Percentiles rank a stretch among this genome's conserved stretches.
Conservation (phyloP, 1,139 yeast species). For the Dujonia santamariae region DNA sequence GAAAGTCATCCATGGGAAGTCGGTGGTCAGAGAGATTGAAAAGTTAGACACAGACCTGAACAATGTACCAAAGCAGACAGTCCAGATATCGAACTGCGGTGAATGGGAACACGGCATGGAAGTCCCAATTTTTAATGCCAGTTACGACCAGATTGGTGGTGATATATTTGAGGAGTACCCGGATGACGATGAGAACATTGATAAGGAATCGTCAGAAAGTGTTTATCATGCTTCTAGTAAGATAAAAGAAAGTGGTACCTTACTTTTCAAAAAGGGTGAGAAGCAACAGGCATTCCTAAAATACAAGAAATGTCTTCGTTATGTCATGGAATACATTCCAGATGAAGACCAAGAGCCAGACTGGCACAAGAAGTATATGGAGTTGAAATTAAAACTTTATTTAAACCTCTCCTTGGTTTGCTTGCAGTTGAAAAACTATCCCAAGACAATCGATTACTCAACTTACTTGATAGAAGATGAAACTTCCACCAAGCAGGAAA, state of each 20-base stretch:
- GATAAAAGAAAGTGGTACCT: constrained; percentile 66
- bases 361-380: constrained; percentile 46
- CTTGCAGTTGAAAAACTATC: constrained; percentile 45
- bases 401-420: constrained; percentile 56
- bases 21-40: constrained; percentile 67
- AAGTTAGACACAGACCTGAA: constrained; percentile 34
- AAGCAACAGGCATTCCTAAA: constrained; percentile 53
- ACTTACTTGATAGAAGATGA: constrained; percentile 49
- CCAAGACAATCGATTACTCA: constrained; percentile 49
- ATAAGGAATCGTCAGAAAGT: constrained; percentile 53
- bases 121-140: constrained; percentile 59
- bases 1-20: constrained; percentile 57
- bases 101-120: constrained; percentile 52
- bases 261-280: constrained; percentile 52
- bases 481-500: constrained; percentile 31
- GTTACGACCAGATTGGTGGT: constrained; percentile 59
- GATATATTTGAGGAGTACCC: constrained; percentile 76
- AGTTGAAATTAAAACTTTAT: constrained; percentile 58
- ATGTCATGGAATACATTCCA: constrained; percentile 68
- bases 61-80: constrained; percentile 43
- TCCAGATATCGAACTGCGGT: constrained; percentile 63
- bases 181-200: constrained; percentile 60
- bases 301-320: constrained; percentile 61
- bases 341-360: constrained; percentile 64
- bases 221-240: constrained; percentile 49